phyloP scores from a whole-genome alignment of 495 filamentous ascomycete genomes.

The Penicillium angulare region DNA sequence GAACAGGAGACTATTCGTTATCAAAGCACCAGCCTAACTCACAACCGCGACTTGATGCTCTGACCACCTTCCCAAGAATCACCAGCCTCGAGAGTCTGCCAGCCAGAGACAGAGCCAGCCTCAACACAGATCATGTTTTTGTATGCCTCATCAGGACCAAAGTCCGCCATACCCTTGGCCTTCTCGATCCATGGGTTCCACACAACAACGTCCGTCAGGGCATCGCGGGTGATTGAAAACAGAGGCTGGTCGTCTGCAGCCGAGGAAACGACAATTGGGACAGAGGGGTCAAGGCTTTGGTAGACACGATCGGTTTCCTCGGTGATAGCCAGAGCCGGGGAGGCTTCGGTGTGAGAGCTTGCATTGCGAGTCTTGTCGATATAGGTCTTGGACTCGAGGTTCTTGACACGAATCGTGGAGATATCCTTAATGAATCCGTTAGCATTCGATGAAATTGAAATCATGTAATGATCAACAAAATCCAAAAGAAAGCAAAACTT shows the following conservation, averaged over 20 bases:
- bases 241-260: conserved; percentile 56
- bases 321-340: conserved; percentile 54
- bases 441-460: background rate
- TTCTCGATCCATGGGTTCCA: conserved; percentile 98
- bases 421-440: conserved; percentile 61
- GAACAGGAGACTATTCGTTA: background rate
- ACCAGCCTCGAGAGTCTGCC: conserved; percentile 79
- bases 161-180: conserved; percentile 78
- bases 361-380: conserved; percentile 74
- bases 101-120: conserved; percentile 76
- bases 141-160: conserved; percentile 83
- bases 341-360: conserved; percentile 55
- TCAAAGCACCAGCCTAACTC: background rate
- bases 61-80: conserved; percentile 90
- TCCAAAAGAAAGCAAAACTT: conserved; percentile 26
- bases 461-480: background rate
- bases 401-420: conserved; percentile 61
- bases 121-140: conserved; percentile 94
- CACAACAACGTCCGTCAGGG: conserved; percentile 80
- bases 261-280: conserved; percentile 52
- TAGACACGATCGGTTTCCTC: conserved; percentile 85
- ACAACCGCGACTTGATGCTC: conserved; percentile 55
- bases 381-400: conserved; percentile 72
- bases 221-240: conserved; percentile 75
- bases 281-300: conserved; percentile 57